Base-by-base conservation (phyloP, 805 yeast genomes). In the Zygotorulaspora danielsina region DNA sequence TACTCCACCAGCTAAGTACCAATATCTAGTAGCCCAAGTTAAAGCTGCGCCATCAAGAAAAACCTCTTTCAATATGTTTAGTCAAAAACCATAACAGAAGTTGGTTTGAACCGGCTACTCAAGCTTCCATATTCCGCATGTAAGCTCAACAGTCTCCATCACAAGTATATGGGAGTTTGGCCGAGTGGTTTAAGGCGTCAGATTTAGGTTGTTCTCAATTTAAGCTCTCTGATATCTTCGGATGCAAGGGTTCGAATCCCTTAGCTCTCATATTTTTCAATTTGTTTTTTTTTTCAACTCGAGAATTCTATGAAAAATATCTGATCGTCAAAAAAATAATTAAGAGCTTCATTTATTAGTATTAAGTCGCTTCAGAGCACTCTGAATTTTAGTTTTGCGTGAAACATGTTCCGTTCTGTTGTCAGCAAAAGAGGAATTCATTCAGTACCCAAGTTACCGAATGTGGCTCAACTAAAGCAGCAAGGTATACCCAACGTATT, bases 151-250 rank as follows among this genome's bases (percentile, higher is more conserved):
- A 21, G 24, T 21, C 24, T 21, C 31, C 22, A 35, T 25, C 17
- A 30, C 15, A 20, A 29, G 24, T 13, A 16, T 39, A 17, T 25
- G 68, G 60, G 66, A 61, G 65, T 55, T 60, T 64, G 69, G 69
- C 69, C 69, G 69, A 64, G 69, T 64, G 69, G 69, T 64, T 63
- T 55, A 64, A 64, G 69, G 69, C 69, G 69, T 61, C 66, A 63
- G 69, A 64, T 64, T 64, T 64, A 64, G 69, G 69, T 53, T 45
- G 27, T 25, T 33, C 30, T 36, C 32, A n/a, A 32, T 33, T 44
- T 44, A 51, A 59, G 57, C 45, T 39, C 64, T 64, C 70, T 64
- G 67, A 63, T 65, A 65, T 65, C 70, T 64, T 45, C 67, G 68
- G 69, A 64, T 64, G 69, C 69, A 64, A 59, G 69, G 65, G 69